A percentile compares a stretch with the other conserved stretches of the same genome.
Conservation (phyloP, 108 stramenopile species). For the Fragilaria radians region DNA sequence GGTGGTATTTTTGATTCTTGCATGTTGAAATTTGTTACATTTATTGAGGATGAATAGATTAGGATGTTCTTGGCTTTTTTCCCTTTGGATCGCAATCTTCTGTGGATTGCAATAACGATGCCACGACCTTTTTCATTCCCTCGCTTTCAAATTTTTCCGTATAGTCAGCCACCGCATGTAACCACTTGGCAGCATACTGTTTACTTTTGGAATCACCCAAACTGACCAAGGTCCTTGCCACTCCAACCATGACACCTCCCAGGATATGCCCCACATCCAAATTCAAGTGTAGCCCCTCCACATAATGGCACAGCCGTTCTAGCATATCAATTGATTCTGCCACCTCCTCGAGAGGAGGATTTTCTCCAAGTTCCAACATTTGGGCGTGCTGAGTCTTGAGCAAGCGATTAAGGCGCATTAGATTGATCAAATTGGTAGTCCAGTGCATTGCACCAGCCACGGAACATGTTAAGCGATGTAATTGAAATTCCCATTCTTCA, state of each 20-base stretch:
- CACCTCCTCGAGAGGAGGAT: conserved; percentile 53
- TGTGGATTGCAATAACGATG: conserved; percentile 26
- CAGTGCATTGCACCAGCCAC: conserved; percentile 57
- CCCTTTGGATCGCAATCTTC: too few relatives aligned
- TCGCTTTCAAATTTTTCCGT: conserved; percentile 50
- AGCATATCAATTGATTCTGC: conserved; percentile 67
- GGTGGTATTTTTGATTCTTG: too few relatives aligned
- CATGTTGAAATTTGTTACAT: too few relatives aligned
- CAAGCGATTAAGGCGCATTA: conserved; percentile 26
- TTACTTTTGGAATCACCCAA: conserved; percentile 70
- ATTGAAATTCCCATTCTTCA: conserved; percentile 24
- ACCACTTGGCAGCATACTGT: conserved; percentile 68
- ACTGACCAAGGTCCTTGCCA: conserved; percentile 62
- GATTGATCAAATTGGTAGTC: conserved; percentile 45
- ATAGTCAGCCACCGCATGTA: conserved; percentile 49
- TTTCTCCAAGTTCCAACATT: conserved; percentile 34
- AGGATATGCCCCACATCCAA: conserved; percentile 57
- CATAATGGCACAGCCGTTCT: conserved; percentile 44
- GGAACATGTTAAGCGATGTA: conserved; percentile 37
- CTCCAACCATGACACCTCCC: conserved; percentile 56
- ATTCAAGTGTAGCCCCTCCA: conserved; percentile 37
- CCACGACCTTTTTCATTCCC: conserved; percentile 64
- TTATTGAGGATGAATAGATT: too few relatives aligned
- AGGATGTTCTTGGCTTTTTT: too few relatives aligned
- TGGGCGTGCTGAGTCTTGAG: conserved; percentile 13